A percentile compares a stretch with the other conserved stretches of the same genome.
These are phyloP conservation scores for Epichloe sylvatica DNA, from an alignment of 2,329 filamentous ascomycete species.

Conservation along the genomic window DNA sequence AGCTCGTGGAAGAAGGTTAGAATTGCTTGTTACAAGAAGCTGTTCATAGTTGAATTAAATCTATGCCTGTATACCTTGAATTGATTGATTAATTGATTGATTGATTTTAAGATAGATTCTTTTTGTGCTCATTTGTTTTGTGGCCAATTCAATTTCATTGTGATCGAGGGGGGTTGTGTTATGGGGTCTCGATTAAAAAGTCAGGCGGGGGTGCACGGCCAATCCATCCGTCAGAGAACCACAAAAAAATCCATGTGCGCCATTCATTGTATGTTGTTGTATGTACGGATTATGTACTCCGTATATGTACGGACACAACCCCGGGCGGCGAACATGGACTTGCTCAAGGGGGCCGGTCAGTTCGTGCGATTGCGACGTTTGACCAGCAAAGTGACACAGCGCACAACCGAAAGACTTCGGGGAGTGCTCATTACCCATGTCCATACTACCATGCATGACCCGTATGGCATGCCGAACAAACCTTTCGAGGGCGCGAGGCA, in stretches of 20 bases:
- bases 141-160: too few species aligned
- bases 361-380: slow-evolving; percentile 2
- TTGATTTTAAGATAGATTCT: too few species aligned
- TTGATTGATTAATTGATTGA: too few species aligned
- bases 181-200: too few species aligned
- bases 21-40: too few species aligned
- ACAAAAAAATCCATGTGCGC: background rate
- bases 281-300: too few species aligned
- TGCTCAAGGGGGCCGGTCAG: background rate
- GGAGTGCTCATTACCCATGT: background rate
- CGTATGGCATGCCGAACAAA: too few species aligned
- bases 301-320: slow-evolving; percentile 1
- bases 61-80: too few species aligned
- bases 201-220: background rate
- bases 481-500: background rate
- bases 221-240: background rate
- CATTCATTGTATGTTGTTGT: background rate
- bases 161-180: too few species aligned
- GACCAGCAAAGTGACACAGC: background rate
- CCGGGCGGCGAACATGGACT: background rate
- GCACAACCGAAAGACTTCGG: slow-evolving; percentile 1
- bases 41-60: too few species aligned
- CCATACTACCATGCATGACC: background rate
- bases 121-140: too few species aligned
- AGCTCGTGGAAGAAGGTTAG: too few species aligned